Evolutionary conservation across 2,329 filamentous ascomycete genomes (phyloP), one percentile per base, ranked within the genome.

Genomic region (Colletotrichum shisoi): DNA sequence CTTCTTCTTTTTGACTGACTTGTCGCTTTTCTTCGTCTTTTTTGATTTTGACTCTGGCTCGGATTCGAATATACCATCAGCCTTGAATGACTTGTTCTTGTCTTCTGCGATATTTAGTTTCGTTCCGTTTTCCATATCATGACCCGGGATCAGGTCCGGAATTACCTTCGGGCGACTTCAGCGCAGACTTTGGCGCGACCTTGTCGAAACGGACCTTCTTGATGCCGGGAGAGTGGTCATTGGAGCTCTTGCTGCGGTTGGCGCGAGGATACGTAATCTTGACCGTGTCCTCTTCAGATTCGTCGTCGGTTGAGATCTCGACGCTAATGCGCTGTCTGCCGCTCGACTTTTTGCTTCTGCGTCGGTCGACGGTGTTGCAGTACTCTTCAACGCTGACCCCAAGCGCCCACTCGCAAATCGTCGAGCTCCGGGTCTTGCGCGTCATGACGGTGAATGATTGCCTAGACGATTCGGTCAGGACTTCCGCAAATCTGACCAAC

Each of bases 301-400:
- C 82, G 49, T 86, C 83, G 68, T 87, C 83, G 12, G 84, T 85
- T 15, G 79, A 77, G 1, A 84, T 72, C 58, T 82, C 77, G 39
- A 84, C 72, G 62, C 63, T 62, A 37, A 68, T 65, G 13, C 62
- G 62, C 34, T 62, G 66, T 12, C 80, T 73, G 19, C 76, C 75
- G 53, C 70, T 59, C 27, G 69, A 66, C 39, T 61, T 64, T 24
- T 46, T 54, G 61, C 59, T 37, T 9, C 42, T 63, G 19, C 59
- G 69, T 3, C 63, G 52, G 37, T 70, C 49, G 19, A 67, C 40
- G 27, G 62, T 59, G 27, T 68, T 75, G 71, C 45, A 59, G 63
- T 74, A 21, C 59, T 71, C 21, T 62, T 72, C 44, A 27, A 81
- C 76, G 46, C 74, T 78, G 15, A 75, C 76, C 37, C 79, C 79